phyloP scores from a whole-genome alignment of 805 yeast genomes.

The Candida lessepsii region DNA sequence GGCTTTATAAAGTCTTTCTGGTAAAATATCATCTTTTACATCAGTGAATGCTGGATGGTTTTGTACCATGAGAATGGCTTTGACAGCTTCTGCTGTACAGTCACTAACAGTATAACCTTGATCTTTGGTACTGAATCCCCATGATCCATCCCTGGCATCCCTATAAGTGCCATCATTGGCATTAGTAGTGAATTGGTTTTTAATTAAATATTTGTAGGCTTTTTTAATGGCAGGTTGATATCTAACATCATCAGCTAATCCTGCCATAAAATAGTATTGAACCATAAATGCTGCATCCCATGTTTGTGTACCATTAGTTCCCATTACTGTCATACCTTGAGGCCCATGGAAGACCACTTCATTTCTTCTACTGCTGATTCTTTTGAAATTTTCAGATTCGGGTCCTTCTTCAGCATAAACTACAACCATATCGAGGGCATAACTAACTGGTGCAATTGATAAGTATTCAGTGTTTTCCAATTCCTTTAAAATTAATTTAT shows the following conservation, averaged over 20 bases:
- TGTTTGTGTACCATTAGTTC: constrained; percentile 95
- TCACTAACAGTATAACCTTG: constrained; percentile 98
- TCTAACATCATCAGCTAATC: constrained; percentile 67
- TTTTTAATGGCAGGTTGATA: constrained; percentile 61
- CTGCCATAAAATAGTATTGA: constrained; percentile 79
- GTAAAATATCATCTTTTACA: constrained; percentile 51
- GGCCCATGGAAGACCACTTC: constrained; percentile 84
- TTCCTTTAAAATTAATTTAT: constrained; percentile 71
- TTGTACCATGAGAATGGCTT: constrained; percentile 90
- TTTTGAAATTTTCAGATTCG: constrained; percentile 58
- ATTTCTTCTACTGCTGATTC: constrained; percentile 57
- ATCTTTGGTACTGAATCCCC: constrained; percentile 94
- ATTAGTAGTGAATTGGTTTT: constrained; percentile 83
- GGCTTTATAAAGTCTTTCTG: constrained; percentile 57
- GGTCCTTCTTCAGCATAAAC: constrained; percentile 68
- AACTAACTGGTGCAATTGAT: constrained; percentile 92
- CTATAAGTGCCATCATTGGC: constrained; percentile 76
- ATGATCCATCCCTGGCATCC: constrained; percentile 82
- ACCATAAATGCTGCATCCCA: constrained; percentile 95
- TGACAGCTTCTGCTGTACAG: constrained; percentile 93
- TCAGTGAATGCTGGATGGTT: constrained; percentile 53
- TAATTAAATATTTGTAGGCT: constrained; percentile 68
- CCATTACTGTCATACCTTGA: constrained; percentile 90
- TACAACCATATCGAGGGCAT: constrained; percentile 78
- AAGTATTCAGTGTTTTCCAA: constrained; percentile 72